phyloP scores from a whole-genome alignment of 2,329 filamentous ascomycete species.

The Thermoascus crustaceus region DNA sequence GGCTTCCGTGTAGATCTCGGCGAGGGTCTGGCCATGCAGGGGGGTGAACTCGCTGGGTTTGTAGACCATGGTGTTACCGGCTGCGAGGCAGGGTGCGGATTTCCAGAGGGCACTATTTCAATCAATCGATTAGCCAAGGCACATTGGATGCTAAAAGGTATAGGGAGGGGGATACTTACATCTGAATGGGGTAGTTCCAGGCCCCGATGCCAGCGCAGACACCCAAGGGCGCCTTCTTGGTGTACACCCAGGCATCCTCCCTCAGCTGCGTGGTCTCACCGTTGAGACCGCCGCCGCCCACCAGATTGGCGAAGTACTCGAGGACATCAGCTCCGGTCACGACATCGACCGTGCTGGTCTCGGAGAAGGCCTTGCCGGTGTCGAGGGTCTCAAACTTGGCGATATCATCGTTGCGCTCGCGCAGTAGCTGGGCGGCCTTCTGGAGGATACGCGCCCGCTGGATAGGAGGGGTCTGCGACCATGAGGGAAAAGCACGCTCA shows the following conservation, averaged over 20 bases:
- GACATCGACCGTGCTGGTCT: constrained; percentile 77
- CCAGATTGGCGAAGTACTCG: constrained; percentile 75
- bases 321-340: constrained; percentile 76
- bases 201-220: constrained; percentile 82
- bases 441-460: constrained; percentile 71
- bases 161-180: constrained; percentile 44
- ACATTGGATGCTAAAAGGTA: background rate
- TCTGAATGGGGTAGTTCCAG: constrained; percentile 90
- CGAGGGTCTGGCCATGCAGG: constrained; percentile 68
- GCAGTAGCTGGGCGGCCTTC: constrained; percentile 64
- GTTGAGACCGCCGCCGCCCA: constrained; percentile 69
- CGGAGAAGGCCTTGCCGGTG: constrained; percentile 77
- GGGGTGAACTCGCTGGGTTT: constrained; percentile 84
- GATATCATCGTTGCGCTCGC: constrained; percentile 69
- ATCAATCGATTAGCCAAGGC: constrained; percentile 5
- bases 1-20: constrained; percentile 68
- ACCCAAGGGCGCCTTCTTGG: constrained; percentile 70
- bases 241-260: constrained; percentile 72
- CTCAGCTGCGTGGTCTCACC: constrained; percentile 70
- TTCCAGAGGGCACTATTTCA: constrained; percentile 64
- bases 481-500: constrained; percentile 61
- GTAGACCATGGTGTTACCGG: constrained; percentile 85
- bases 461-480: constrained; percentile 68
- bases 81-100: constrained; percentile 73
- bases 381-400: constrained; percentile 74